phyloP scores from a whole-genome alignment of 768 basidiomycete genomes.

The Boletus edulis region DNA sequence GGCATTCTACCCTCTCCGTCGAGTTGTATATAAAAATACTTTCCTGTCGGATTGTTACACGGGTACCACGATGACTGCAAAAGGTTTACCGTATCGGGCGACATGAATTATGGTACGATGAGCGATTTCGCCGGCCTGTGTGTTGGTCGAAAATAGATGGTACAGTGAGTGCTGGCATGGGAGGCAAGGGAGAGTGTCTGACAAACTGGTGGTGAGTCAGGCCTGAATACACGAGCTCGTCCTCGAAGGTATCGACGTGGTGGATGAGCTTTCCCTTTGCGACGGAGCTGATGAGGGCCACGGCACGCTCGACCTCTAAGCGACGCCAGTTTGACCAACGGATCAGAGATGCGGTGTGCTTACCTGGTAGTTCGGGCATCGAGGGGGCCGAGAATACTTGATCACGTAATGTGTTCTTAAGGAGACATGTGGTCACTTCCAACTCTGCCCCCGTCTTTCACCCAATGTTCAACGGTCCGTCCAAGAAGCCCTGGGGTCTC shows the following conservation, averaged over 20 bases:
- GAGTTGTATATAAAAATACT: conserved; percentile 66
- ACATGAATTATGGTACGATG: conserved; percentile 47
- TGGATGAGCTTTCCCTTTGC: conserved; percentile 53
- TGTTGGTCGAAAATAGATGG: neutral
- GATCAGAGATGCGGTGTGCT: neutral
- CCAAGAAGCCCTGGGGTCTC: conserved; percentile 41
- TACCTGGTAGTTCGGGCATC: conserved; percentile 36
- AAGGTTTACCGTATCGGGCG: conserved; percentile 49
- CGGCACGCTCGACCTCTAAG: conserved; percentile 70
- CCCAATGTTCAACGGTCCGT: neutral
- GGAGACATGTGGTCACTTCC: neutral
- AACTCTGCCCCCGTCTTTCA: too few relatives aligned
- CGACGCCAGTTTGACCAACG: neutral
- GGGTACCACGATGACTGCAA: neutral
- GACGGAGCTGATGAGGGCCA: conserved; percentile 49
- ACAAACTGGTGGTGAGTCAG: conserved; percentile 62
- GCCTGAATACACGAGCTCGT: conserved; percentile 61
- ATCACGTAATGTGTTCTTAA: conserved; percentile 5
- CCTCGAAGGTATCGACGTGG: conserved; percentile 56
- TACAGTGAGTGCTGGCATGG: neutral
- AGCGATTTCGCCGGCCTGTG: conserved; percentile 52
- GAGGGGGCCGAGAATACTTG: neutral
- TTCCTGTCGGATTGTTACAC: conserved; percentile 37
- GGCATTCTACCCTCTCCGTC: conserved; percentile 60
- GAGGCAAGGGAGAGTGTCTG: conserved; percentile 20